Conservation (phyloP, 1,139 yeast genomes). For the Kazachstania sp. region DNA sequence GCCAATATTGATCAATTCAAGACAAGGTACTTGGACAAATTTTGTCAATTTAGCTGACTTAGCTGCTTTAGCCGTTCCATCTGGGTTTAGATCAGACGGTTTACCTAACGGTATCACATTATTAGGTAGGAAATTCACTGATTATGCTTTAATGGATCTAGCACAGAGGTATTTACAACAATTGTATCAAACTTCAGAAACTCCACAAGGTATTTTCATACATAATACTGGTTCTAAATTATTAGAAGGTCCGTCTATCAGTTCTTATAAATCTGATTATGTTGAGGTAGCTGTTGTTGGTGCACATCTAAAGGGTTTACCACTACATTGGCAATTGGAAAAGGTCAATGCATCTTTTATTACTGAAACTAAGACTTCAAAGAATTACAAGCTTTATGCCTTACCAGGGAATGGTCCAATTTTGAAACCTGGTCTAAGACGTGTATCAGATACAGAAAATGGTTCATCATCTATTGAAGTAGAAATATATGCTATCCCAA, state of each 20-base stretch:
- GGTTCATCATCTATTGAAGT: constrained; percentile 55
- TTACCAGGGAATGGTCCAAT: constrained; percentile 67
- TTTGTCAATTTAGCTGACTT: constrained; percentile 91
- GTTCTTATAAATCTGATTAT: constrained; percentile 29
- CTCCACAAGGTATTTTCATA: constrained; percentile 40
- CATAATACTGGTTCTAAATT: constrained; percentile 33
- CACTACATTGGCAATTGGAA: constrained; percentile 88
- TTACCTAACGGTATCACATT: constrained; percentile 86
- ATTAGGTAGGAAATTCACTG: constrained; percentile 72
- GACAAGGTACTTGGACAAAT: constrained; percentile 94
- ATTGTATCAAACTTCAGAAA: constrained; percentile 38
- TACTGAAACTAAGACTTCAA: constrained; percentile 58
- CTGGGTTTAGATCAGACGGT: constrained; percentile 77
- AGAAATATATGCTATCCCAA: constrained; percentile 79
- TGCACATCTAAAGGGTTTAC: constrained; percentile 83
- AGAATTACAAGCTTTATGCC: constrained; percentile 71
- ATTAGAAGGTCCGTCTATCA: constrained; percentile 35
- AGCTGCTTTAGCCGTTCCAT: constrained; percentile 86
- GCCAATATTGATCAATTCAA: constrained; percentile 76
- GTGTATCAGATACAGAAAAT: constrained; percentile 39
- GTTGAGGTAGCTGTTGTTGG: constrained; percentile 88
- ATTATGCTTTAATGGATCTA: constrained; percentile 76
- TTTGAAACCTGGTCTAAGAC: constrained; percentile 79
- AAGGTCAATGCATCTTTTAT: constrained; percentile 72
- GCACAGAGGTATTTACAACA: constrained; percentile 61